Base-by-base conservation (phyloP, 352 stramenopile genomes). In the Thraustochytrium striatum region DNA sequence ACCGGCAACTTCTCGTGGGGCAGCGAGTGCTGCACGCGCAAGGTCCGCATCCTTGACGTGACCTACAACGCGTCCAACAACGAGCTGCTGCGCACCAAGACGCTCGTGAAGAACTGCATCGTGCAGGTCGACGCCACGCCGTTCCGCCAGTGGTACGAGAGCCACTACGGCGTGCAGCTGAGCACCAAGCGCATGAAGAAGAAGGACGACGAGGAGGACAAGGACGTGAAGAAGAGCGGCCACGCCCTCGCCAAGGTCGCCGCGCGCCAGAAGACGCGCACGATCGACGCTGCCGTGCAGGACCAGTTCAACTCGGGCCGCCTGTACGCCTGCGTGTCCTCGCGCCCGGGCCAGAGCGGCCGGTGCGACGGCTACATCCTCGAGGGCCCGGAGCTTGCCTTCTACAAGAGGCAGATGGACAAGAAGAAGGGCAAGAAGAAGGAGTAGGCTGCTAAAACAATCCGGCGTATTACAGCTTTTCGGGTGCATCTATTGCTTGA, bases 1-100 rank as follows among this genome's bases (percentile, higher is more conserved):
- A 95, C 91, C 68, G 97, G 97, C 84, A 99, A 99, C 93, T 99
- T 99, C 86, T 98, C 93, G 82, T 99, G 97, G 97, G 95, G 95
- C 83, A 97, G 93, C 79, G 95, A 65, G 87, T 93, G 96, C 28
- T 93, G 90, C 82, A 96, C 97, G 55, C 92, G 95, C 85, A 99
- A 99, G 92, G 97, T 97, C 65, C 94, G 95, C 93, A 97, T 99
- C 73, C 89, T 99, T 43, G 96, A 99, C 87, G 96, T 99, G 32
- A 92, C 97, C 32, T 99, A 99, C 95, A 99, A 99, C 88, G 93
- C 96, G 61, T 98, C 96, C 83, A 99, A 99, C 94, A 99, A 99
- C 91, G 97, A 99, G 86, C 91, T 99, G 82, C 72, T 99, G 79
- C 94, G 97, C 88, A 99, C 97, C 84, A 99, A 99, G 92, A 99